Base-by-base conservation (phyloP, 139 green algal genomes). In the Axilococcus clingmanii region DNA sequence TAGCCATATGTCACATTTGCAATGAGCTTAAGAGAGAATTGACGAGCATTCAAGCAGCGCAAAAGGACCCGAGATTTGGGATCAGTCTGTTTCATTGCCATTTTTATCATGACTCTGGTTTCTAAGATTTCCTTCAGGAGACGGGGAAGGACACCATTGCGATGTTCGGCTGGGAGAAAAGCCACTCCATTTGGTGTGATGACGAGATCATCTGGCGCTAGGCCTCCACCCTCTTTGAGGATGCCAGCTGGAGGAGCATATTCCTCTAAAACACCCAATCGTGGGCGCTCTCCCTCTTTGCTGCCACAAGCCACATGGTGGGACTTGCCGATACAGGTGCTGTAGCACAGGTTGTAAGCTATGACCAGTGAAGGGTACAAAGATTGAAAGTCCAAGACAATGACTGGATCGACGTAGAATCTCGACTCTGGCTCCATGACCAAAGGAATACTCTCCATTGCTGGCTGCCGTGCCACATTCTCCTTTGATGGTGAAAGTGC, bases 331-430 rank as follows among this genome's bases (percentile, higher is more conserved):
- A 97, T 35, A 52, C 71, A 85, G 7, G 91, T 96, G 29, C 64
- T 81, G 79, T 83, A 98, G 82, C 91, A 98, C 11, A 98, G 77
- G 74, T 98, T 98, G 81, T 97, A 95, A 3, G 91, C 91, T 49
- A 98, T 98, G 54, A 98, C 72, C 46, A 89, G 76, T 33, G 80
- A 94, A 24, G 91, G 91, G 72, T 98, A 97, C 12, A 98, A 86
- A 7, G 72, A 88, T 50, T 97, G 88, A 64, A 97, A 98, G 71
- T 97, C 91, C 51, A 98, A 77, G 37, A 98, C 91, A 16, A 94
- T 61, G 11, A 90, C 74, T 3, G 90, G 90, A 55, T 71, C 68
- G 12, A 56, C 62, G 73, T 96, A 94, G 27, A 96, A 54, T 22
- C 75, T 51, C 22, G 56, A 81, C 66, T 91, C 70, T 3, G 91